Percentiles rank a stretch among this genome's conserved stretches.
These are phyloP conservation scores for Ceratocystis variospora DNA, from an alignment of 2,329 filamentous ascomycete genomes.

Conservation along the genomic window DNA sequence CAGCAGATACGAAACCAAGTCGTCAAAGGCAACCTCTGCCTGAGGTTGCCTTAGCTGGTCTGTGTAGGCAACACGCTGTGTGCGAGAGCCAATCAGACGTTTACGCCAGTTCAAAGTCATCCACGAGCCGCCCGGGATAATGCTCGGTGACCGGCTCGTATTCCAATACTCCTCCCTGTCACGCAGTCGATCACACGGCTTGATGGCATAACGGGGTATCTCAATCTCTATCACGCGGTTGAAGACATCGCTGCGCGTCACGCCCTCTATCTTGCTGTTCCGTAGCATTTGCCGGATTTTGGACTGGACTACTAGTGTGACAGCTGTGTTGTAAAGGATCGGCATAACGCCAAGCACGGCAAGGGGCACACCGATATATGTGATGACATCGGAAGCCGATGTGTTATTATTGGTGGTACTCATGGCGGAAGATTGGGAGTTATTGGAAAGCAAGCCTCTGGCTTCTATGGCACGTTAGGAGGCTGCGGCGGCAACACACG, in stretches of 20 bases:
- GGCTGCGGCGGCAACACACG: background rate
- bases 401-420: background rate
- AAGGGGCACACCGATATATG: constrained; percentile 43
- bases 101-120: constrained; percentile 52
- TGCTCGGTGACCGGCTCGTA: constrained; percentile 36
- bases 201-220: constrained; percentile 49
- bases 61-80: constrained; percentile 49
- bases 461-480: background rate
- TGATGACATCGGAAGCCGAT: constrained; percentile 37
- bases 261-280: constrained; percentile 41
- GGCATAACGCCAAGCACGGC: constrained; percentile 47
- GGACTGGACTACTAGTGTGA: constrained; percentile 45
- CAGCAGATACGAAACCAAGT: constrained; percentile 46
- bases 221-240: constrained; percentile 54
- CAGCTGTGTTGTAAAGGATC: constrained; percentile 51
- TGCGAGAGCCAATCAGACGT: constrained; percentile 47
- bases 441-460: background rate
- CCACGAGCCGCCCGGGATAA: constrained; percentile 48
- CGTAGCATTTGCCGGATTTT: constrained; percentile 46
- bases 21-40: constrained; percentile 42
- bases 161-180: constrained; percentile 45
- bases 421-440: background rate
- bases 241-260: constrained; percentile 49
- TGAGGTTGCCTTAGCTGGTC: constrained; percentile 41
- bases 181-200: constrained; percentile 42